Base-by-base conservation (phyloP, 495 filamentous ascomycete genomes). In the Elasticomyces elasticus region DNA sequence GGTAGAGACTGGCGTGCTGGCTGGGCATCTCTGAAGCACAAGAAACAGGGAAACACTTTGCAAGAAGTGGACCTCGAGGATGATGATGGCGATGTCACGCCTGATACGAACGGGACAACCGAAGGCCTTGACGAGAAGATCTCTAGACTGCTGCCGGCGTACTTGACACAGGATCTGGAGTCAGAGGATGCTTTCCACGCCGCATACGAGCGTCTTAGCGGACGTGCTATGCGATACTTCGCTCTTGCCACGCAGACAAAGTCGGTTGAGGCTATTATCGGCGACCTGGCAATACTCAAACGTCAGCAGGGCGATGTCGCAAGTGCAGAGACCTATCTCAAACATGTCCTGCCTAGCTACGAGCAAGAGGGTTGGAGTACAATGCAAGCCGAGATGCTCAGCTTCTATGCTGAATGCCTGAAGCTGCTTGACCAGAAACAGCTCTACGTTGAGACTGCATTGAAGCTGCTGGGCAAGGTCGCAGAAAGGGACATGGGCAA, bases 251-350 rank as follows among this genome's bases (percentile, higher is more conserved):
- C 81, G 37, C 83, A 86, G 56, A 72, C 69, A 1, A 85, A 92
- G 58, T 85, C 86, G 19, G 81, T 83, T 0, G 82, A 94, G 57
- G 75, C 79, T 28, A 80, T 82, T 41, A 80, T 90, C 67, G 85
- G 87, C 15, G 92, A 98, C 66, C 77, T 97, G 24, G 92, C 92
- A 5, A 75, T 87, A 11, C 70, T 95, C 48, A 86, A 88, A 68
- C 94, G 73, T 52, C 77, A 84, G 51, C 71, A 85, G 9, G 72
- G 75, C 19, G 86, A 96, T 57, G 91, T 82, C 66, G 74, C 65
- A 11, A 76, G 79, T 12, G 90, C 91, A 12, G 83, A 87, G 1
- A 79, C 76, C 2, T 90, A 87, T 62, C 89, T 97, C 65, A 79
- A 83, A 62, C 76, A 81, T n/a, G 78, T 90, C 51, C 83, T 85